A percentile compares a stretch with the other conserved stretches of the same genome.
phyloP scores from a whole-genome alignment of 2,329 filamentous ascomycete genomes.

The Aspergillus versicolor region DNA sequence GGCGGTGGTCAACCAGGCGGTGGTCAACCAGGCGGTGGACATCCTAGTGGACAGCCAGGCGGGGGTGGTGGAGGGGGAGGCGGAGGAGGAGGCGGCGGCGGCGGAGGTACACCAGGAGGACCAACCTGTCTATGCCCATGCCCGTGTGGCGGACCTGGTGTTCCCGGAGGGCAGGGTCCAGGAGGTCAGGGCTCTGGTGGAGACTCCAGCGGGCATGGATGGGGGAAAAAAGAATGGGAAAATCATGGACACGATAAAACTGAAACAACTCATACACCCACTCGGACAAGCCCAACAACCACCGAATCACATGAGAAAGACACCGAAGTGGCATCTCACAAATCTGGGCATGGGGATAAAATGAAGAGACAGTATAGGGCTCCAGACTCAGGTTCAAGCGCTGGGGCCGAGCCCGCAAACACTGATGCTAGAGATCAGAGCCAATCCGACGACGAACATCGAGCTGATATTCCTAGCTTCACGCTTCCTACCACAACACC shows the following conservation, averaged over 20 bases:
- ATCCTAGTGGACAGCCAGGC: not conserved
- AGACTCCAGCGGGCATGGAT: not conserved
- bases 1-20: not conserved
- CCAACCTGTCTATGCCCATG: not conserved
- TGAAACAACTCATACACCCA: not conserved
- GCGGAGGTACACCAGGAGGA: not conserved
- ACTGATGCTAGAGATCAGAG: not conserved
- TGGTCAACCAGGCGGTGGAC: not conserved
- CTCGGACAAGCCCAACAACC: not conserved
- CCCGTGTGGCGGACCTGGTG: not conserved
- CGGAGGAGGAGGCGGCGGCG: not conserved
- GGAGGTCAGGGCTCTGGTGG: not conserved
- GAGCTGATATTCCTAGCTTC: not conserved
- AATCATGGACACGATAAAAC: not conserved
- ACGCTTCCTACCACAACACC: not conserved
- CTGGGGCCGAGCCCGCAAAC: not conserved
- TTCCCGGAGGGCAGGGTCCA: not conserved
- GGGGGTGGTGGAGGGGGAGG: not conserved
- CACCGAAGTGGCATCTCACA: not conserved
- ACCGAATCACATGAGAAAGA: not conserved
- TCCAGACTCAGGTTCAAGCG: not conserved
- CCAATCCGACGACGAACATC: not conserved
- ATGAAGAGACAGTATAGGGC: not conserved
- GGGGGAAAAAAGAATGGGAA: not conserved
- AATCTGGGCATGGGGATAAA: not conserved